Conservation (phyloP, 345 rosid genomes). For the Salix purpurea region DNA sequence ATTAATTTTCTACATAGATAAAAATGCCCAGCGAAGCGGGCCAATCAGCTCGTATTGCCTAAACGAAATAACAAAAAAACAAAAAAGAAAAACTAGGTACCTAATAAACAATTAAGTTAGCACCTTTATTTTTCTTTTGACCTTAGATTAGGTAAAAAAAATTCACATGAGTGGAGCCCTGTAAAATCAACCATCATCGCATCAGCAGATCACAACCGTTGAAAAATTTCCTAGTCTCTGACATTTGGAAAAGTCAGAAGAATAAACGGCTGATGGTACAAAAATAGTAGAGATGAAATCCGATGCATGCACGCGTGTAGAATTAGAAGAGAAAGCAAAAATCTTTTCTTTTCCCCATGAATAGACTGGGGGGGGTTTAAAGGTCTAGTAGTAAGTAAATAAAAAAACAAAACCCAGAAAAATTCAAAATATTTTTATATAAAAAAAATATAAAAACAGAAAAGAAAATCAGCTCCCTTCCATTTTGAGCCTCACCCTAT, state of each 20-base stretch:
- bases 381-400: neutral
- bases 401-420: neutral
- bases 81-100: neutral
- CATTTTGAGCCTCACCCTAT: slow-evolving; percentile 31
- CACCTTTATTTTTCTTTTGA: neutral
- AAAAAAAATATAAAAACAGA: neutral
- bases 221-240: neutral
- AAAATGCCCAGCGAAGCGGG: no score
- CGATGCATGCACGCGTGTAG: neutral
- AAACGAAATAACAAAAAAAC: no score
- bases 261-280: neutral
- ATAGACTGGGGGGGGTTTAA: neutral
- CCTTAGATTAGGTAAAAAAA: neutral
- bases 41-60: no score
- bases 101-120: neutral
- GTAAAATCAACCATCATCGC: no score
- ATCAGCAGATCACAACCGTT: neutral
- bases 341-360: no score
- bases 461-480: slow-evolving; percentile 13
- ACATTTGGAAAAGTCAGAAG: neutral
- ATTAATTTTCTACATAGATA: no score
- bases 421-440: neutral
- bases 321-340: no score
- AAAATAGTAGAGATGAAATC: neutral
- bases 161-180: neutral